Percentiles rank a stretch among this genome's conserved stretches.
These are phyloP conservation scores for Gnomoniopsis sp. DNA, from an alignment of 2,329 filamentous ascomycete genomes.

Conservation along the genomic window DNA sequence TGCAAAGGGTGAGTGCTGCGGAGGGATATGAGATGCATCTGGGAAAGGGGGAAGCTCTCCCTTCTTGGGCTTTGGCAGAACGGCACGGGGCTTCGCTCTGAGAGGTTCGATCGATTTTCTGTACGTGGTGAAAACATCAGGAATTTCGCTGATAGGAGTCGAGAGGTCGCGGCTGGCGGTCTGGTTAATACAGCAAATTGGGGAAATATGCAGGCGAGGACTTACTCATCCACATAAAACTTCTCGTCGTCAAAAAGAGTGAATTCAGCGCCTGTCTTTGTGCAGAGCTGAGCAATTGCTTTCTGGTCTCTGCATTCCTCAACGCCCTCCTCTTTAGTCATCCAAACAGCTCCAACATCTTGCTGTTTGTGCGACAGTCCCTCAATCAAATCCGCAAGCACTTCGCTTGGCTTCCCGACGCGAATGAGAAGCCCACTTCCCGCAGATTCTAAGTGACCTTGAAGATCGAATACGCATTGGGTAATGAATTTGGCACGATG, in stretches of 20 bases:
- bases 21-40: slow-evolving; percentile 44
- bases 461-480: slow-evolving; percentile 71
- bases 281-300: slow-evolving; percentile 50
- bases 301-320: slow-evolving; percentile 68
- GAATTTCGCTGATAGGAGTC: slow-evolving; percentile 56
- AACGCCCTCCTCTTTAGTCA: slow-evolving; percentile 65
- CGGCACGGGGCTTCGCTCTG: slow-evolving; percentile 57
- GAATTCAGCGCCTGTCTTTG: slow-evolving; percentile 54
- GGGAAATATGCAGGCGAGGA: slow-evolving; percentile 19
- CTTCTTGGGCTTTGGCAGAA: slow-evolving; percentile 49
- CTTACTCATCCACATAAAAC: slow-evolving; percentile 76
- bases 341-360: slow-evolving; percentile 66
- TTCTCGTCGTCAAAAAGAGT: slow-evolving; percentile 71
- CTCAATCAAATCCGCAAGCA: slow-evolving; percentile 55
- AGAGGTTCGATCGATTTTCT: slow-evolving; percentile 71
- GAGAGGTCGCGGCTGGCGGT: slow-evolving; percentile 57
- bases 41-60: slow-evolving; percentile 56
- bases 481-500: slow-evolving; percentile 70
- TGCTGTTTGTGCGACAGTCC: slow-evolving; percentile 37
- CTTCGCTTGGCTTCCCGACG: slow-evolving; percentile 58
- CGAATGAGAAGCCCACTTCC: slow-evolving; percentile 62
- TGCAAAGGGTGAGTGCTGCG: slow-evolving; percentile 59
- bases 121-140: slow-evolving; percentile 73
- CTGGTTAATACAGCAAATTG: not conserved
- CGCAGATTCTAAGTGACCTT: slow-evolving; percentile 54